phyloP scores from a whole-genome alignment of 2,329 filamentous ascomycete species.

The Dendryphion nanum region DNA sequence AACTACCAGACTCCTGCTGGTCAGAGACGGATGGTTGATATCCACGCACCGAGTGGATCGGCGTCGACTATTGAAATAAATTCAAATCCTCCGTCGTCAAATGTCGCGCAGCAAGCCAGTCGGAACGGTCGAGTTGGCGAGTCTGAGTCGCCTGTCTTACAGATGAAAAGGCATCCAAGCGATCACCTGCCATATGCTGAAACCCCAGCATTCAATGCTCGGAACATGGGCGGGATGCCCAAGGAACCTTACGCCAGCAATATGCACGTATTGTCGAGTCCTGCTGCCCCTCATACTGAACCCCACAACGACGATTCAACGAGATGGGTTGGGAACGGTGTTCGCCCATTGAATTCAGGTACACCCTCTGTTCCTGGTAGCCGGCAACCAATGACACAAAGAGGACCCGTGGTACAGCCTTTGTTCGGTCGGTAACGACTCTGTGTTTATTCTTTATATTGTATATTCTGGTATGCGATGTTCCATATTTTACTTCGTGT shows the following conservation, averaged over 20 bases:
- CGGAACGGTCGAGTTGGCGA: slow-evolving; percentile 26
- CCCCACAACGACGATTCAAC: slow-evolving; percentile 22
- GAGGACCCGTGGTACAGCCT: slow-evolving; percentile 29
- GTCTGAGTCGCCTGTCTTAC: slow-evolving; percentile 38
- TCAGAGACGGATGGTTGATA: slow-evolving; percentile 34
- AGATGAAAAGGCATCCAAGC: slow-evolving; percentile 36
- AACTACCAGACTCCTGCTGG: slow-evolving; percentile 37
- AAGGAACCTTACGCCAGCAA: slow-evolving; percentile 26
- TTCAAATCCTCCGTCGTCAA: slow-evolving; percentile 39
- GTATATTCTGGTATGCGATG: too few relatives aligned
- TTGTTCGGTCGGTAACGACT: slow-evolving; percentile 30
- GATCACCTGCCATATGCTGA: slow-evolving; percentile 27
- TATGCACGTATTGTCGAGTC: slow-evolving; percentile 25
- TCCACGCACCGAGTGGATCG: slow-evolving; percentile 37
- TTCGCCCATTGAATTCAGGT: slow-evolving; percentile 17
- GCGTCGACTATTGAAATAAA: slow-evolving; percentile 40
- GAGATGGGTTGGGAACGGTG: slow-evolving; percentile 22
- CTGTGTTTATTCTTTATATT: not conserved
- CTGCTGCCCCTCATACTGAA: slow-evolving; percentile 18
- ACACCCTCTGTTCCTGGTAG: slow-evolving; percentile 8
- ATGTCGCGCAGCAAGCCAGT: slow-evolving; percentile 13
- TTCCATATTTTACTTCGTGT: too few relatives aligned
- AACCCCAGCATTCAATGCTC: slow-evolving; percentile 24
- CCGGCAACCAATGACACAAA: slow-evolving; percentile 26
- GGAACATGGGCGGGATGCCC: slow-evolving; percentile 19